These are phyloP conservation scores for Pythium brassicae DNA, from an alignment of 352 stramenopile species.

Conservation along the genomic window DNA sequence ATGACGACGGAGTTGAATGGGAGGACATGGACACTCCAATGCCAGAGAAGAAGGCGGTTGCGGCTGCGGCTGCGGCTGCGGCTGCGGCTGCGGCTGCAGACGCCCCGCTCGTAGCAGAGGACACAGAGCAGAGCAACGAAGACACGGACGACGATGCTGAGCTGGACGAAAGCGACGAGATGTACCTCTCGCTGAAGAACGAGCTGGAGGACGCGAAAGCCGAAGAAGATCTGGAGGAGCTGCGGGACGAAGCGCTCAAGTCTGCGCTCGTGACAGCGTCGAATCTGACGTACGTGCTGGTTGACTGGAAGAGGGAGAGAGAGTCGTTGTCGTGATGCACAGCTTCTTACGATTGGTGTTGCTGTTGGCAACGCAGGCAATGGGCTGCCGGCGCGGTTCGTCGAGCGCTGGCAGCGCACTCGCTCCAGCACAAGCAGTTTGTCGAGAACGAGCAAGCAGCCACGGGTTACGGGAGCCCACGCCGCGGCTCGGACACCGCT, in stretches of 20 bases:
- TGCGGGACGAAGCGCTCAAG: conserved; percentile 68
- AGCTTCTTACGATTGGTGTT: neutral
- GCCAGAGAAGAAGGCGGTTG: neutral
- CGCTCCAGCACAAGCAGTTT: conserved; percentile 29
- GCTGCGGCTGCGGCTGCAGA: neutral
- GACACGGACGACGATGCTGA: conserved; percentile 10
- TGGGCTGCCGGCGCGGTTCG: conserved; percentile 79
- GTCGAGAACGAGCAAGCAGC: conserved; percentile 10
- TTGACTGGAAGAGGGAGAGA: too few relatives aligned
- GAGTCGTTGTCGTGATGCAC: too few relatives aligned
- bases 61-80: too few relatives aligned
- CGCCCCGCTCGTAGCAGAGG: too few relatives aligned
- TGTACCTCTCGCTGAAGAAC: conserved; percentile 52
- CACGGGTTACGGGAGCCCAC: conserved; percentile 1
- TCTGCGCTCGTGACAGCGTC: conserved; percentile 79
- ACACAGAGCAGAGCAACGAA: neutral
- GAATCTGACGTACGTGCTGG: conserved; percentile 60
- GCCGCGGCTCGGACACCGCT: neutral
- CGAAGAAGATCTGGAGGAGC: conserved; percentile 52
- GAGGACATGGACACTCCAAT: conserved; percentile 28
- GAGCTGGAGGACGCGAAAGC: conserved; percentile 73
- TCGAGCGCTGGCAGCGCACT: conserved; percentile 64
- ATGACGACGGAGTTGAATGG: conserved; percentile 46
- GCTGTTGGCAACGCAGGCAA: conserved; percentile 32
- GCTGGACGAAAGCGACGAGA: conserved; percentile 27